Base-by-base conservation (phyloP, 2,329 filamentous ascomycete genomes). In the Trichoderma atrobrunneum region DNA sequence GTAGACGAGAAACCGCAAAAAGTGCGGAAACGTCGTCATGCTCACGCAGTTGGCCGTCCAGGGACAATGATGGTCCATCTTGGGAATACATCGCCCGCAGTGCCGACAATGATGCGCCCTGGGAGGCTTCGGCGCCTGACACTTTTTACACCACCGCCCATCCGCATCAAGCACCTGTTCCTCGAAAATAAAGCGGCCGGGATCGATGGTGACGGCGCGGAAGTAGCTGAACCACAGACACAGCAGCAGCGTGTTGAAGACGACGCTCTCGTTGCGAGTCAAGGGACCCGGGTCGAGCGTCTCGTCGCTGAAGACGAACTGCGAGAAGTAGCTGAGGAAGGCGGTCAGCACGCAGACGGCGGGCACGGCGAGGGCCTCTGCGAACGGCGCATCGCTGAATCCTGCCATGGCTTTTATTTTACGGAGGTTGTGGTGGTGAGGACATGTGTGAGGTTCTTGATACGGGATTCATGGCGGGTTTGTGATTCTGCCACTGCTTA, bases 11-110 rank as follows among this genome's bases (percentile, higher is more conserved):
- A 96, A 95, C 76, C 93, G 92, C 61, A 94, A 75, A 81, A 96
- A 96, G 82, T 95, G 91, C 8, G 93, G 93, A 77, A 94, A 93
- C 1, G 92, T 95, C 73, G 90, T 91, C 80, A 94, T 88, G 14
- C 92, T 94, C 68, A 96, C 92, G 83, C 93, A 97, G 82, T 95
- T 95, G 73, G 83, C 85, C 4, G 92, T 95, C 93, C 93, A 96
- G 3, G 93, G 92, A 78, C 93, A 96, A 83, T 97, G 93, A 82
- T 94, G 92, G 82, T 95, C 92, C 92, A 95, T 95, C 81, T 90
- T 92, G 48, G 92, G 91, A 63, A 94, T 88, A 80, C 92, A 94
- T 76, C 91, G 89, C 74, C 85, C 85, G 82, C 93, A 97, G 76
- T 88, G 88, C 74, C 90, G 91, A 83, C 93, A 97, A 84, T 97